A percentile compares a stretch with the other conserved stretches of the same genome.
Evolutionary conservation across 495 filamentous ascomycete genomes (phyloP).

Genomic region (Symbiotaphrina buchneri): DNA sequence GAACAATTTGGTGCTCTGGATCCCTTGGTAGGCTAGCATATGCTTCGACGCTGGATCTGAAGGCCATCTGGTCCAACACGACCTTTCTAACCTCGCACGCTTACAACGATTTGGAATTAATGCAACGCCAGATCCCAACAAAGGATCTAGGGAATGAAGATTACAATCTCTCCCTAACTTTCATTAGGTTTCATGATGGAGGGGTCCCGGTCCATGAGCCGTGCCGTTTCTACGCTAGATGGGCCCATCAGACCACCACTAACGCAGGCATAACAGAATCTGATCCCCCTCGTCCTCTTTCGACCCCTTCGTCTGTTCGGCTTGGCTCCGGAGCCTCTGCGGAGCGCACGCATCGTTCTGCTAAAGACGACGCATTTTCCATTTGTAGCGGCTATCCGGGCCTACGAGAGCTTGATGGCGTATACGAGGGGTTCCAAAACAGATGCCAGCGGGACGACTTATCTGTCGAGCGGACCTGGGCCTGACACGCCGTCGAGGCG

Average conservation of each 20-base stretch:
- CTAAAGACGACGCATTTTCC: constrained; percentile 50
- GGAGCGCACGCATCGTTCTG: constrained; percentile 51
- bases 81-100: too few relatives aligned
- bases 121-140: too few relatives aligned
- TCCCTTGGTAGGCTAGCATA: too few relatives aligned
- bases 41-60: too few relatives aligned
- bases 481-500: neutral
- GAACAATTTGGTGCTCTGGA: too few relatives aligned
- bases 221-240: constrained; percentile 6
- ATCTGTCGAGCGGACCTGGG: too few relatives aligned
- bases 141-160: too few relatives aligned
- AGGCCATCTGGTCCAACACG: too few relatives aligned
- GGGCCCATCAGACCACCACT: constrained; percentile 10
- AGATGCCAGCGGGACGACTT: constrained; percentile 1
- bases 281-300: constrained; percentile 63
- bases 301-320: constrained; percentile 63
- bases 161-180: too few relatives aligned
- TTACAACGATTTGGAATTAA: too few relatives aligned
- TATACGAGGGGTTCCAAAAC: neutral
- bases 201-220: too few relatives aligned
- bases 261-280: constrained; percentile 44
- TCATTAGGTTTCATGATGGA: constrained; percentile 7
- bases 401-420: constrained; percentile 23
- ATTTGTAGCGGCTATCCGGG: constrained; percentile 36
- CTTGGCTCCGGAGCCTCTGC: constrained; percentile 47